These are phyloP conservation scores for Picochlorum costavermella DNA, from an alignment of 139 green algal genomes.

Conservation along the genomic window DNA sequence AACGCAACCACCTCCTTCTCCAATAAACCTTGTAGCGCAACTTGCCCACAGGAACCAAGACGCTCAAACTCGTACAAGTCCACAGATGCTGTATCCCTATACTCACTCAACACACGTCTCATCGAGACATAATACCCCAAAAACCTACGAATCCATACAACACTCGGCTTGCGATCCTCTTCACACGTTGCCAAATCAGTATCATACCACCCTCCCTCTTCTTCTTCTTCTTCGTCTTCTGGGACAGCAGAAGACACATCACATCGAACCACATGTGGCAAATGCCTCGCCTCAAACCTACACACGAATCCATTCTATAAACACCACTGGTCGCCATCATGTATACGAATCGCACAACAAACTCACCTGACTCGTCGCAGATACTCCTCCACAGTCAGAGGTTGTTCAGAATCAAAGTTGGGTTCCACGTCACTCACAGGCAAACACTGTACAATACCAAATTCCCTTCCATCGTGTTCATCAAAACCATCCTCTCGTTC, in stretches of 20 bases:
- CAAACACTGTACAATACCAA: conserved; percentile 55
- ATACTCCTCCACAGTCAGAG: conserved; percentile 48
- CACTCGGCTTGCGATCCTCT: conserved; percentile 10
- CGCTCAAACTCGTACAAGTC: too few relatives aligned
- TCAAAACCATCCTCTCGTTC: conserved; percentile 4
- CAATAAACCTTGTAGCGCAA: too few relatives aligned
- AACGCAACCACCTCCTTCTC: not conserved
- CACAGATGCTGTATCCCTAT: too few relatives aligned
- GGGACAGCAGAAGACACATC: not conserved
- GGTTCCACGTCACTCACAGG: conserved; percentile 49
- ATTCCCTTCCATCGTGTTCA: conserved; percentile 48
- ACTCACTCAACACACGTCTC: not conserved
- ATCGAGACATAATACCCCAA: conserved; percentile 7
- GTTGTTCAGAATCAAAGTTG: conserved; percentile 35
- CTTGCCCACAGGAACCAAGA: too few relatives aligned
- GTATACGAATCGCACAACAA: not conserved
- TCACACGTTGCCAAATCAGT: conserved; percentile 8
- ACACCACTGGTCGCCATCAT: not conserved
- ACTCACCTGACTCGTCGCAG: conserved; percentile 41
- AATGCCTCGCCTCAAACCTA: conserved; percentile 23
- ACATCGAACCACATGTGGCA: conserved; percentile 29
- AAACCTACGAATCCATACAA: conserved; percentile 24
- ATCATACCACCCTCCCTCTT: not conserved
- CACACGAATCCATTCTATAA: conserved; percentile 10
- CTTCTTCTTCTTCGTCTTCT: conserved; percentile 1